Conservation (phyloP, 441 rosid species). For the Erodium trifolium region DNA sequence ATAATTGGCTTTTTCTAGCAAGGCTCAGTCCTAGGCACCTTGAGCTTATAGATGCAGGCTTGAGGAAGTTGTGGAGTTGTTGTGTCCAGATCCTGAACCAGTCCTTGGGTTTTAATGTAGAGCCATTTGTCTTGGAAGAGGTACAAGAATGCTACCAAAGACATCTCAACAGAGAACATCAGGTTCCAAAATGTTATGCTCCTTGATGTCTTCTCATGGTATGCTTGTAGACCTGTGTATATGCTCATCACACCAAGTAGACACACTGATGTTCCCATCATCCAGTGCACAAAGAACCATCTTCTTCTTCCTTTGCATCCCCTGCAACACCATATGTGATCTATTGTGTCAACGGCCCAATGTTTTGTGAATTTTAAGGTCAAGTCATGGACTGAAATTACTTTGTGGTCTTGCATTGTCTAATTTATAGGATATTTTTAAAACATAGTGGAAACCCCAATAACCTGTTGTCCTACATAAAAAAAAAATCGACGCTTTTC, state of each 20-base stretch:
- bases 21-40: slow-evolving; percentile 16
- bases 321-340: no score
- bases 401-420: no score
- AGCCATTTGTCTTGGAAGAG: slow-evolving; percentile 69
- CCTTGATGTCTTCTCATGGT: slow-evolving; percentile 49
- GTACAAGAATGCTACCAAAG: slow-evolving; percentile 38
- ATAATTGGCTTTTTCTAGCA: slow-evolving; percentile 1
- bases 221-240: slow-evolving; percentile 59
- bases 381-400: no score
- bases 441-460: no score
- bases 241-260: slow-evolving; percentile 58
- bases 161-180: slow-evolving; percentile 43
- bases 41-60: slow-evolving; percentile 3
- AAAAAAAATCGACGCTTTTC: no score
- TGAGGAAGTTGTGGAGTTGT: slow-evolving; percentile 18
- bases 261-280: slow-evolving; percentile 43
- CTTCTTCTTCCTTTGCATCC: slow-evolving; percentile 47
- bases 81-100: slow-evolving; percentile 27
- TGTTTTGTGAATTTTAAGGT: no score
- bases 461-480: no score
- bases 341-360: no score
- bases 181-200: slow-evolving; percentile 49
- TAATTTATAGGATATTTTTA: no score
- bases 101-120: slow-evolving; percentile 47
- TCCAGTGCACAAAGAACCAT: slow-evolving; percentile 68